Evolutionary conservation across 257 asterid genomes (phyloP), one percentile per base, ranked within the genome.

Genomic region (Knoxia roxburghii): DNA sequence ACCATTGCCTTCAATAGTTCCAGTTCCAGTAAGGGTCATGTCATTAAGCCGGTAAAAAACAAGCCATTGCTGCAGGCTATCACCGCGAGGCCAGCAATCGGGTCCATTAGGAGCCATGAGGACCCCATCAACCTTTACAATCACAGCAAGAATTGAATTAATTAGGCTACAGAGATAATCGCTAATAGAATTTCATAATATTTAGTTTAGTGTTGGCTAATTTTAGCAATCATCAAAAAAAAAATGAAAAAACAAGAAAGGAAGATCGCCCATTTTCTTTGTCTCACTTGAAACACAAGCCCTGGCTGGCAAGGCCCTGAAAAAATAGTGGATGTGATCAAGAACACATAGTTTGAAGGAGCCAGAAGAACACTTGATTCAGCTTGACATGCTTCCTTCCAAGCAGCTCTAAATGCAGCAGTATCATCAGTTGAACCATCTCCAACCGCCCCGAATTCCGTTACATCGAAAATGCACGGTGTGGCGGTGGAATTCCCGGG

Each of bases 31-130:
- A 4, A 94, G 70, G 10, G 82, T 87, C 96, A 94, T 80, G 29
- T 78, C 82, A 60, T 88, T 73, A 1, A 94, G 85, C 63, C 84
- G 73, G 61, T 94, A 94, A 75, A 94, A 90, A 64, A 94, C 97
- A 0, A 94, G 81, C 99, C 99, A 90, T 57, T 90, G 99, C 74
- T 85, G 88, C 6, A 48, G 65, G 75, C 99, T 94, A 60, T 94
- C 95, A 7, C 73, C 69, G 64, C 88, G 26, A 0, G 99, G 99
- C 99, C 99, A 94, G 76, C 93, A 82, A 48, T 88, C 93, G 29
- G 97, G 99, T 33, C 97, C 99, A 40, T 94, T 85, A 0, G 97
- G 99, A 71, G 96, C 77, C 99, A 87, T 88, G 48, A 94, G 11
- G 66, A 86, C 78, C 69, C 97, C 97, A 62, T 94, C 97, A 61